phyloP scores from a whole-genome alignment of 139 green algal species.

The Limnomonas spitsbergensis region DNA sequence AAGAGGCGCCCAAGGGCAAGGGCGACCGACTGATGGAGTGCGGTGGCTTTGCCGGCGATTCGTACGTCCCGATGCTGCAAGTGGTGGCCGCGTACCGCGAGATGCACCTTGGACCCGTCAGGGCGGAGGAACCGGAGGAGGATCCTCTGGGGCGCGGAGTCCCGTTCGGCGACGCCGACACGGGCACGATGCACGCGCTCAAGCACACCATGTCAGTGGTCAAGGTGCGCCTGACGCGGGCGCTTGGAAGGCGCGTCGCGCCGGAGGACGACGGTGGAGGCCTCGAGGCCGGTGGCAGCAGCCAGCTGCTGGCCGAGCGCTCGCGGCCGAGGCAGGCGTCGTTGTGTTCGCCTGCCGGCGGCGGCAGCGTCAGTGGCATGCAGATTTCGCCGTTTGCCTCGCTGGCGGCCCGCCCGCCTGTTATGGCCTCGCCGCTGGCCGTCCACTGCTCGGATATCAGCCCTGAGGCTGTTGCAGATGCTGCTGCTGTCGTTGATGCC shows the following conservation, averaged over 20 bases:
- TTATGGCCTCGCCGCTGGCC: too few species aligned
- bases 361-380: too few species aligned
- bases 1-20: neutral
- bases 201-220: neutral
- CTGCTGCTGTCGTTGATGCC: too few species aligned
- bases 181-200: neutral
- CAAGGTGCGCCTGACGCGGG: neutral
- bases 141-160: neutral
- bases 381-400: too few species aligned
- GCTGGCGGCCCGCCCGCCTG: too few species aligned
- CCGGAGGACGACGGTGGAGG: neutral
- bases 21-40: neutral
- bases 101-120: neutral
- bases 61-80: neutral
- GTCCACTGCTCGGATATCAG: too few species aligned
- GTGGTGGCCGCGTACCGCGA: neutral
- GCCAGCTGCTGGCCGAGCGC: too few species aligned
- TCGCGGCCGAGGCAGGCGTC: too few species aligned
- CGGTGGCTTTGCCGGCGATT: neutral
- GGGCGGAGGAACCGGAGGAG: too few species aligned
- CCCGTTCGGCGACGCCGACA: neutral
- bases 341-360: too few species aligned
- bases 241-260: neutral
- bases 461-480: too few species aligned
- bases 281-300: too few species aligned